Conservation (phyloP, 2,329 filamentous ascomycete species). For the Paraphaeosphaeria sporulosa region DNA sequence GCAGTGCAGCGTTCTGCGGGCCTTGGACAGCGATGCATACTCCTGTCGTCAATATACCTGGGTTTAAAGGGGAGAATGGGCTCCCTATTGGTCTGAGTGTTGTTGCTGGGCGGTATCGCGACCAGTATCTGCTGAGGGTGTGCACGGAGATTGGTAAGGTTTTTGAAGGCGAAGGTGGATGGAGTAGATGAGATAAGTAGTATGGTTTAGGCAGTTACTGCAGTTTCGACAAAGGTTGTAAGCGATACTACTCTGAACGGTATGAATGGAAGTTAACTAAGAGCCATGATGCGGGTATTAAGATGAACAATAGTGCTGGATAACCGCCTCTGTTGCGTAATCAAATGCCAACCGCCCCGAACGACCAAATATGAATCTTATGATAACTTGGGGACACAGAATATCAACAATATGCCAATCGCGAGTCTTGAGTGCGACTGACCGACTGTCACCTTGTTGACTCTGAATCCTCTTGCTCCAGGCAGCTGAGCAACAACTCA, state of each 20-base stretch:
- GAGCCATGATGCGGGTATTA: not conserved
- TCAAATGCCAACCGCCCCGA: not conserved
- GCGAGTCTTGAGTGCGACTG: not conserved
- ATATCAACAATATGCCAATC: not conserved
- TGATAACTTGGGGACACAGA: not conserved
- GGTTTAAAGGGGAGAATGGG: conserved; percentile 64
- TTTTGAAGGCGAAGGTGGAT: conserved; percentile 42
- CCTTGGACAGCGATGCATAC: conserved; percentile 67
- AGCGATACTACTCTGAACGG: not conserved
- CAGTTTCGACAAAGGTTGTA: not conserved
- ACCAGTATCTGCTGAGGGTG: conserved; percentile 40
- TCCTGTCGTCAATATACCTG: conserved; percentile 70
- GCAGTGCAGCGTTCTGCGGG: conserved; percentile 60
- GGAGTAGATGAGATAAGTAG: conserved; percentile 23
- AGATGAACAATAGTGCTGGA: not conserved
- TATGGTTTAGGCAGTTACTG: not conserved
- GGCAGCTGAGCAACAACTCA: conserved; percentile 47
- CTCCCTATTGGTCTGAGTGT: conserved; percentile 68
- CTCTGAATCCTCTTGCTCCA: conserved; percentile 22
- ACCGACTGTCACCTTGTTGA: conserved; percentile 10
- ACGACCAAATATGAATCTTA: not conserved
- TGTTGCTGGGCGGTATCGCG: conserved; percentile 51
- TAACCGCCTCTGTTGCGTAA: not conserved
- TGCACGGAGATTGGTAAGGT: conserved; percentile 36
- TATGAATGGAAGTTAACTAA: too few species aligned